Base-by-base conservation (phyloP, 108 stramenopile species). In the Nannochloropsis gaditana region DNA sequence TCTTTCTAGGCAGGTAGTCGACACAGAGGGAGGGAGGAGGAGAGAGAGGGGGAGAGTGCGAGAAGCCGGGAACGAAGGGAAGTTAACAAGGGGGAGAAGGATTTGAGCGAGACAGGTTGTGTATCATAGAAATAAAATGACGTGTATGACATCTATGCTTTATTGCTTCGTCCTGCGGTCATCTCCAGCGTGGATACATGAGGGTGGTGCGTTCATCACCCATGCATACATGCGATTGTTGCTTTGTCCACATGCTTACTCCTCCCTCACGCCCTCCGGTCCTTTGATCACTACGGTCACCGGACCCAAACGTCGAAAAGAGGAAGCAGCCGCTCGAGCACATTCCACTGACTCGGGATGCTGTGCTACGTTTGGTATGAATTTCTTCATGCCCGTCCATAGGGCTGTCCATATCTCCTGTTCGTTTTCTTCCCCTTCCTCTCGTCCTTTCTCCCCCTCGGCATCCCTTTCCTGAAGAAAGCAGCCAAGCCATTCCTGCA, bases 371-470 rank as follows among this genome's bases (percentile, higher is more conserved):
- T 15, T 73, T n/a, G 59, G 59, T n/a, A 73, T n/a, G 59, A n/a
- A 73, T 73, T 73, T 73, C n/a, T 73, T 15, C 59, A 73, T 73
- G 19, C 59, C 59, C 59, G 15, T n/a, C 59, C 59, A 73, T n/a
- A 73, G 59, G 19, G 15, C n/a, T n/a, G 59, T n/a, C 59, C 59
- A 73, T 6, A 73, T n/a, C 59, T n/a, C 59, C 59, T n/a, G 19
- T 8, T 73, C 59, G 19, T 73, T n/a, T n/a, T 73, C 59, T 73
- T 15, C 47, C 15, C 59, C 59, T n/a, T 73, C 59, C 3, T 73
- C 59, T n/a, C n/a, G 19, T n/a, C 4, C 59, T n/a, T 8, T n/a
- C 59, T 73, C 59, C n/a, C 2, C 59, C 59, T 73, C 59, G 1
- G 3, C 59, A n/a, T 8, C 6, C 15, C 8, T n/a, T 15, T 73